A percentile compares a stretch with the other conserved stretches of the same genome.
Evolutionary conservation across 1,139 yeast species (phyloP).

Genomic region (Yamadazyma buinensis): DNA sequence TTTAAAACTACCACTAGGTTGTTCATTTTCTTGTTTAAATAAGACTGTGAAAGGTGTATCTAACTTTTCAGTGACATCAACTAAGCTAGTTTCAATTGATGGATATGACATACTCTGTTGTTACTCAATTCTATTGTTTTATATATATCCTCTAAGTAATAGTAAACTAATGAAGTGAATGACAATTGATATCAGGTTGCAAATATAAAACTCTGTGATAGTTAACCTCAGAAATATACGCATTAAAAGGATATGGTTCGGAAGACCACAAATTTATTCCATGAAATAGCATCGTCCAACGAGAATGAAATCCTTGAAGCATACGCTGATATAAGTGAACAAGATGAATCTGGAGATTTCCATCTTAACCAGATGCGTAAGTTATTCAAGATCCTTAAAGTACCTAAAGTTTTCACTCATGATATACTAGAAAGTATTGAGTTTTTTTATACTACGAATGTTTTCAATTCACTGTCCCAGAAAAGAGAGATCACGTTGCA

Average conservation of each 20-base stretch:
- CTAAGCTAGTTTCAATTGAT: conserved; percentile 39
- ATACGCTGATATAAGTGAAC: conserved; percentile 22
- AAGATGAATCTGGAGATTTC: conserved; percentile 24
- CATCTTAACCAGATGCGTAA: conserved; percentile 23
- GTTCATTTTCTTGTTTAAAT: conserved; percentile 61
- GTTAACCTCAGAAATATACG: too few relatives aligned
- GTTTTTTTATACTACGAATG: conserved; percentile 29
- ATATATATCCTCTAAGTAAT: too few relatives aligned
- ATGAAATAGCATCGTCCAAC: conserved; percentile 15
- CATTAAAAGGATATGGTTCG: not conserved
- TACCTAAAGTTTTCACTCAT: conserved; percentile 30
- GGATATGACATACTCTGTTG: conserved; percentile 23
- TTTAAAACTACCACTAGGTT: conserved; percentile 74
- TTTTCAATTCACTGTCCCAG: conserved; percentile 12
- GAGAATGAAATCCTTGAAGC: conserved; percentile 35
- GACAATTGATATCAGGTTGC: too few relatives aligned
- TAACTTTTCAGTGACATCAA: conserved; percentile 31
- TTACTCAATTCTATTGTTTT: too few relatives aligned
- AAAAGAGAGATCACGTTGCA: conserved; percentile 22
- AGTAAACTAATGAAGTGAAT: too few relatives aligned
- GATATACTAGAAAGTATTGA: conserved; percentile 33
- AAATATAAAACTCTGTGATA: too few relatives aligned
- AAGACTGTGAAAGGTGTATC: conserved; percentile 43
- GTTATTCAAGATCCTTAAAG: conserved; percentile 21
- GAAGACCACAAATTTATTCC: conserved; percentile 9